Conservation (phyloP, 2,329 filamentous ascomycete genomes). For the Colletotrichum viniferum region DNA sequence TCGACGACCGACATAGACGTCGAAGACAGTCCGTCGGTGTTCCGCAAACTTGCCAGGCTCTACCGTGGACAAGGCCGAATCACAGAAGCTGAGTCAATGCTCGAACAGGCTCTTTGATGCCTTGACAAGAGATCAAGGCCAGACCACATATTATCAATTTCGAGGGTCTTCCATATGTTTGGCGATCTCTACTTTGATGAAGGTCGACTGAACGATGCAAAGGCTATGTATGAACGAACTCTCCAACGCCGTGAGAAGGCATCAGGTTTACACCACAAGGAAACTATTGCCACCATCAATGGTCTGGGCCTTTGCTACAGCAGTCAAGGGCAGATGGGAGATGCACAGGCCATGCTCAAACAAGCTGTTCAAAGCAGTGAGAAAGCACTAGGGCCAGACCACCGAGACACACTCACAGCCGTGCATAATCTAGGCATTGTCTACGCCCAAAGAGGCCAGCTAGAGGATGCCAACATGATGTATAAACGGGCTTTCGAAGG, state of each 20-base stretch:
- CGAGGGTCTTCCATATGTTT: constrained; percentile 19
- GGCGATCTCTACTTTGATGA: constrained; percentile 26
- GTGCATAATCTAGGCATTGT: neutral
- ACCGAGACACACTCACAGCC: neutral
- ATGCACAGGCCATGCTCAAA: neutral
- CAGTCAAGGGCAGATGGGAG: too few species aligned
- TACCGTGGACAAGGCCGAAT: neutral
- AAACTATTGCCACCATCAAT: neutral
- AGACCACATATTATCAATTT: constrained; percentile 18
- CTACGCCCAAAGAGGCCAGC: neutral
- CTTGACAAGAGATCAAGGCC: constrained; percentile 23
- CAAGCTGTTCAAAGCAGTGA: constrained; percentile 1
- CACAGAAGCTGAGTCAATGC: neutral
- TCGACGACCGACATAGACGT: constrained; percentile 25
- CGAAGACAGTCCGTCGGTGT: constrained; percentile 21
- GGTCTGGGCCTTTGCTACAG: neutral
- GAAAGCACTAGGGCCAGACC: constrained; percentile 12
- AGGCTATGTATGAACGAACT: constrained; percentile 33
- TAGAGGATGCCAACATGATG: constrained; percentile 32
- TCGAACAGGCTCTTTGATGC: constrained; percentile 24
- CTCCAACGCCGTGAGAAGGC: constrained; percentile 28
- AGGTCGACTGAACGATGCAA: constrained; percentile 24
- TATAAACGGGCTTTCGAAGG: constrained; percentile 31
- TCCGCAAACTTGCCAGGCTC: neutral
- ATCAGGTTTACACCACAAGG: neutral